Evolutionary conservation across 441 rosid species (phyloP), one percentile per base, ranked within the genome.

Genomic region (Populus hybrid): DNA sequence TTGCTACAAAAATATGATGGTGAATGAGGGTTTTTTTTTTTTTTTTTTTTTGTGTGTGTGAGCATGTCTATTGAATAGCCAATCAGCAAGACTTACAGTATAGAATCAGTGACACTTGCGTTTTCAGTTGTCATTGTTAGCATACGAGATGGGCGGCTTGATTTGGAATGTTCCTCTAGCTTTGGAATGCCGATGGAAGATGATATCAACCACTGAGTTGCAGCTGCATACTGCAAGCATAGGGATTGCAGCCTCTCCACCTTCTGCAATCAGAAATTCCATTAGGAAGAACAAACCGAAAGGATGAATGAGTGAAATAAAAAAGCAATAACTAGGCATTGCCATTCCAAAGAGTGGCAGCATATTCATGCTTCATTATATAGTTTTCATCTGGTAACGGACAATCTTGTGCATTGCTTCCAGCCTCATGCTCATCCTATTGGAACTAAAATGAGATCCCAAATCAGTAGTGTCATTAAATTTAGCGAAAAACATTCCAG

Each of bases 151-250:
- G 75, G 81, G 82, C 82, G 81, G 80, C 86, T 80, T 23, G 84
- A 68, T 81, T 84, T 89, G 11, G 83, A 78, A 36, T 79, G 64
- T n/a, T 87, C 90, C 66, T 87, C 89, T 61, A 74, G 78, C 78
- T 80, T 85, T 26, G 85, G 84, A 70, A 91, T 87, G 80, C 89
- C 92, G 8, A 94, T 61, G 26, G 97, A 93, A 30, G 97, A 93
- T 69, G 99, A 86, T 88, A 96, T 89, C 83, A 96, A 81, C 98
- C 98, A 94, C 79, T 93, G 98, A 61, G 95, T 90, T 36, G 99
- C 99, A 34, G 96, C 95, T 10, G 98, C 98, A 74, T 93, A 96
- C 77, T 93, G 98, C 78, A 93, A 85, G 83, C 98, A 96, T 79
- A 94, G 72, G 6, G 91, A 88, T 86, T 92, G 92, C 85, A 96